Base-by-base conservation (phyloP, 148 eudicot genomes). In the Vaccinium macrocarpon region DNA sequence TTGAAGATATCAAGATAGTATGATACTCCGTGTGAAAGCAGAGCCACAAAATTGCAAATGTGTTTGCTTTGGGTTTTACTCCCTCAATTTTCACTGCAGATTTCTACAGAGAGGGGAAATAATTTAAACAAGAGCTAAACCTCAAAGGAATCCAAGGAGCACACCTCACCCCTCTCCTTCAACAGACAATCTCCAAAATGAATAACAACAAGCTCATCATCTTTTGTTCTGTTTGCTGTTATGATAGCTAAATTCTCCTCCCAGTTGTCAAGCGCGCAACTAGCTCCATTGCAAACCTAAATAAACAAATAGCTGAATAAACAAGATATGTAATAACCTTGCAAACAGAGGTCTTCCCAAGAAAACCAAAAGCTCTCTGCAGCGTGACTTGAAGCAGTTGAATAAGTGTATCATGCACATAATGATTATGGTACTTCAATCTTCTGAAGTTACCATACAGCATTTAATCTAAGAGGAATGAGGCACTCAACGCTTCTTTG, bases 141-240 rank as follows among this genome's bases (percentile, higher is more conserved):
- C 15, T 51, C 23, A 14, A 53, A 23, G 29, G 48, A 79, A 29
- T 3, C 42, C 64, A 15, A 55, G 82, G 76, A 78, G 78, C 91
- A 88, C 91, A 94, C 96, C 84, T 93, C 90, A 82, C 89, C 82
- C 86, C 84, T 90, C 53, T 93, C 98, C 82, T 89, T 93, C 95
- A 94, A 93, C 48, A 95, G 82, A 85, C 94, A 88, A 84, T 94
- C 98, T 50, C 98, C 98, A 52, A 94, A 95, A 84, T 94, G 96
- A 84, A 93, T 90, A 66, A 94, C 90, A 71, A 94, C 98, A 76
- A 94, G 94, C 85, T 94, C 93, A 52, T 95, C 98, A 89, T 90
- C 93, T 81, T 90, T 89, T 10, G 96, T 94, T 85, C 96, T 91
- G 80, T 94, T 94, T 25, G 93, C 94, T 84, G 91, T 88, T 81